Evolutionary conservation across 1,284 basidiomycete species (phyloP).

Genomic region (Leucoagaricus sp.): DNA sequence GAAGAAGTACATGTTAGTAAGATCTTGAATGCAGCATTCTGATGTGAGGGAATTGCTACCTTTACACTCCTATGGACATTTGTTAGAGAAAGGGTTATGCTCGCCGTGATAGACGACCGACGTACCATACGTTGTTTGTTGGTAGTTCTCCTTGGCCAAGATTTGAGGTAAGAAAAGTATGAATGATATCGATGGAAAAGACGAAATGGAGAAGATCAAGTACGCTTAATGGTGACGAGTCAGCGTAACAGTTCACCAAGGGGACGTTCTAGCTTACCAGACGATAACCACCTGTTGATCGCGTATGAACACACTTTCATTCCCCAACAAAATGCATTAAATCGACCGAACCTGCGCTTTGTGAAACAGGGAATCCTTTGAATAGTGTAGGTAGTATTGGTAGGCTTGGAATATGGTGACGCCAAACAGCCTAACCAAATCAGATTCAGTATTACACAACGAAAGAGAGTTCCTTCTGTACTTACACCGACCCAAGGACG

Average conservation of each 20-base stretch:
- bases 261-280: not conserved
- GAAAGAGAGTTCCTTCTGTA: not conserved
- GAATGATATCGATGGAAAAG: not conserved
- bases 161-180: not conserved
- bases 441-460: too few relatives aligned
- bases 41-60: not conserved
- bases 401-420: conserved; percentile 4
- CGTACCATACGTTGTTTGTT: not conserved
- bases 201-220: conserved; percentile 4
- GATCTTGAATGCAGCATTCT: not conserved
- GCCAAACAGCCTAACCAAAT: conserved; percentile 1
- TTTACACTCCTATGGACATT: conserved; percentile 1
- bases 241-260: too few relatives aligned
- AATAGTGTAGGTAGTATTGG: conserved; percentile 1
- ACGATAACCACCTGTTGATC: not conserved
- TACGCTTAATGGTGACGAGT: too few relatives aligned
- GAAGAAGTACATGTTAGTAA: not conserved
- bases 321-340: not conserved
- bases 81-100: not conserved
- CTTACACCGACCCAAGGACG: not conserved
- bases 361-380: not conserved
- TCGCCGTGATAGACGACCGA: not conserved
- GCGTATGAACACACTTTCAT: not conserved
- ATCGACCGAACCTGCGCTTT: not conserved
- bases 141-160: not conserved